Evolutionary conservation across 2,329 filamentous ascomycete genomes (phyloP), one percentile per base, ranked within the genome.

Genomic region (Arthroderma sp.): DNA sequence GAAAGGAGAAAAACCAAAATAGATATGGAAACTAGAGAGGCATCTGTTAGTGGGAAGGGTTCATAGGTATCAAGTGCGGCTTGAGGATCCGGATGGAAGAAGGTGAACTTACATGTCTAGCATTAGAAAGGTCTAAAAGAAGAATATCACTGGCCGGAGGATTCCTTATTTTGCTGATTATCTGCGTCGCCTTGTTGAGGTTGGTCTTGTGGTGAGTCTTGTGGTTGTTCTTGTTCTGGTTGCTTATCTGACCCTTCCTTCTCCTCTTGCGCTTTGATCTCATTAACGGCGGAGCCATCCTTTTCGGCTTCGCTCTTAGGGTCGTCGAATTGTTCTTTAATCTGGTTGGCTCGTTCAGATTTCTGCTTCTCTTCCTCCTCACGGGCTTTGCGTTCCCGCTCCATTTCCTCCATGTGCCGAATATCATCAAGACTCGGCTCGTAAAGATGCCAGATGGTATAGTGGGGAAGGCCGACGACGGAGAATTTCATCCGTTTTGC

Each of bases 371-470:
- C 86, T 62, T 91, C 86, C 29, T 78, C 75, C 62, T 95, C 89
- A 40, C 80, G 82, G 28, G 78, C 79, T 51, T 84, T 74, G 45
- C 83, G 79, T 61, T 96, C 88, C 52, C 80, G 73, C 60, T 96
- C 89, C 89, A 96, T 95, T 66, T 95, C 87, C 70, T 88, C 89
- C 91, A 98, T 98, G 59, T 96, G 91, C 48, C 84, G 81, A 51
- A 96, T 85, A 58, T 98, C 91, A 58, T 98, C 91, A 10, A 95
- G 85, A 57, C 86, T 94, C n/a, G 91, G 91, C 65, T 98, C 91
- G 69, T 98, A 98, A 58, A 98, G 73, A 80, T 98, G 91, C 91
- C 91, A 98, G 53, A 98, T 95, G 1, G 87, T 94, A 65, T 98
- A 98, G 62, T 98, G 91, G 5, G 91, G 91, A 39, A 98, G 73